Percentiles rank a stretch among this genome's conserved stretches.
Evolutionary conservation across 2,329 filamentous ascomycete genomes (phyloP).

Genomic region (Xylariaceae sp.): DNA sequence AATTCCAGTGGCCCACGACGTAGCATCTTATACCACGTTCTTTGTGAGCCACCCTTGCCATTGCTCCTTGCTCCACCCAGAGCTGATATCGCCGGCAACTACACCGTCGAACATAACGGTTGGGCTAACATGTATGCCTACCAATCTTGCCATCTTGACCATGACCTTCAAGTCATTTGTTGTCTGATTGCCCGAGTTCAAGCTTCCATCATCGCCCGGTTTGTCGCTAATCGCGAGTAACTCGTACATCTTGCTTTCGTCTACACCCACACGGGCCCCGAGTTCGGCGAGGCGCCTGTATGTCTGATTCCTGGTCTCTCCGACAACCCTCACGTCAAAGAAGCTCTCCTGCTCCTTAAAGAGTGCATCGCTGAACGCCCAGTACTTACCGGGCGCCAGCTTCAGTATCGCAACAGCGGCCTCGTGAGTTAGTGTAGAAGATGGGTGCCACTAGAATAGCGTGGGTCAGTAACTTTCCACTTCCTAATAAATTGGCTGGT

Average conservation of each 20-base stretch:
- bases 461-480: too few species aligned
- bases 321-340: slow-evolving; percentile 81
- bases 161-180: slow-evolving; percentile 82
- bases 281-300: slow-evolving; percentile 75
- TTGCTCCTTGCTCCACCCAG: slow-evolving; percentile 71
- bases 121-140: slow-evolving; percentile 85
- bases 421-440: slow-evolving; percentile 76
- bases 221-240: slow-evolving; percentile 67
- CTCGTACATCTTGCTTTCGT: slow-evolving; percentile 64
- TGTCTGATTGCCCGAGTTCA: slow-evolving; percentile 78
- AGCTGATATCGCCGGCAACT: slow-evolving; percentile 73
- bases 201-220: slow-evolving; percentile 58
- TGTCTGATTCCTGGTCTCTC: slow-evolving; percentile 79
- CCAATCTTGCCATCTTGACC: slow-evolving; percentile 73
- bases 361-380: slow-evolving; percentile 68
- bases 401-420: slow-evolving; percentile 76
- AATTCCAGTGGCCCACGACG: too few species aligned
- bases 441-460: slow-evolving; percentile 98
- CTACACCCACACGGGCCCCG: slow-evolving; percentile 64
- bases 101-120: slow-evolving; percentile 87
- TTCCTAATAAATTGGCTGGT: too few species aligned
- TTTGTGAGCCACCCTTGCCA: slow-evolving; percentile 79
- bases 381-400: slow-evolving; percentile 69
- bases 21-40: slow-evolving; percentile 38
- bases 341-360: slow-evolving; percentile 66